A percentile compares a stretch with the other conserved stretches of the same genome.
These are phyloP conservation scores for Fusarium subglutinans DNA, from an alignment of 2,329 filamentous ascomycete genomes.

Conservation along the genomic window DNA sequence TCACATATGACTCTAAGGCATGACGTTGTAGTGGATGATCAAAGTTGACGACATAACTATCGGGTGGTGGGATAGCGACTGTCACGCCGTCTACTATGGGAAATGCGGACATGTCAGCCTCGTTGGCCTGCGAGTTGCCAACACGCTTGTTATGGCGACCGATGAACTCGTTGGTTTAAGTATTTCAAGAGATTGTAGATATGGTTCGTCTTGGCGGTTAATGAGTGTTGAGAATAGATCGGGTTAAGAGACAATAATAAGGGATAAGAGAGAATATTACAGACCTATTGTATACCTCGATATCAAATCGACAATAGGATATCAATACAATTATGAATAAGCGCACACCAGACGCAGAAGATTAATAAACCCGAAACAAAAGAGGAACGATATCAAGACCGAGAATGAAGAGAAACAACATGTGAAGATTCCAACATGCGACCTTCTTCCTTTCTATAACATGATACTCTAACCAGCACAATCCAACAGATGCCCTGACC, in stretches of 20 bases:
- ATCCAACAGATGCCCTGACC: neutral
- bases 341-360: neutral
- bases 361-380: neutral
- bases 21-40: slow-evolving; percentile 43
- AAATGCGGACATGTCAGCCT: slow-evolving; percentile 17
- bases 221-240: neutral
- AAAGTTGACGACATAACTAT: slow-evolving; percentile 48
- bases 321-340: neutral
- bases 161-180: no score
- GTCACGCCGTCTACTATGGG: slow-evolving; percentile 29
- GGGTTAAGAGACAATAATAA: neutral
- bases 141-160: neutral
- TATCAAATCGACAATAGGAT: slow-evolving; percentile 1
- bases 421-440: neutral
- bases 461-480: slow-evolving; percentile 8
- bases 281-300: neutral
- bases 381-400: neutral
- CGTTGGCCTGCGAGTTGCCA: neutral
- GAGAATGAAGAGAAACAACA: neutral
- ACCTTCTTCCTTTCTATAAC: neutral
- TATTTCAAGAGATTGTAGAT: no score
- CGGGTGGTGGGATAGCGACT: slow-evolving; percentile 39
- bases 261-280: neutral
- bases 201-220: neutral
- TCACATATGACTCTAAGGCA: slow-evolving; percentile 30